These are phyloP conservation scores for Chrysanthemum makinoi DNA, from an alignment of 129 eudicot genomes.

Conservation along the genomic window DNA sequence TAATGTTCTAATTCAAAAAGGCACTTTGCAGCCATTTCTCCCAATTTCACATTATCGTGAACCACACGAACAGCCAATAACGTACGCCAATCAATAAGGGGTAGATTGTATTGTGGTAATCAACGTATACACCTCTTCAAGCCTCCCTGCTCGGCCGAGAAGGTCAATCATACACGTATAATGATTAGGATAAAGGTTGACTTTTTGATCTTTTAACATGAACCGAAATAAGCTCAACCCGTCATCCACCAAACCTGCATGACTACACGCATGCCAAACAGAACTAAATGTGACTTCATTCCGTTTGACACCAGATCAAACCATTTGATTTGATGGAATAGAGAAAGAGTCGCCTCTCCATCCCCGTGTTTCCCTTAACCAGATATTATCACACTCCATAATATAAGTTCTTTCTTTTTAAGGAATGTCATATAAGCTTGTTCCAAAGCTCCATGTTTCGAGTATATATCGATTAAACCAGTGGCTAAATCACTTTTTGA, in stretches of 20 bases:
- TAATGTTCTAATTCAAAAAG: conserved; percentile 68
- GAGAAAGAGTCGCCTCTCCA: conserved; percentile 47
- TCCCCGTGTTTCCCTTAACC: conserved; percentile 75
- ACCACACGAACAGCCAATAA: too few relatives aligned
- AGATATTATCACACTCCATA: conserved; percentile 78
- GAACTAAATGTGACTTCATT: conserved; percentile 80
- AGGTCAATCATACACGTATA: conserved; percentile 83
- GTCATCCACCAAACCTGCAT: too few relatives aligned
- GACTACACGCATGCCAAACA: conserved; percentile 30
- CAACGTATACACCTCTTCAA: conserved; percentile 54
- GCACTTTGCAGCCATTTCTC: conserved; percentile 70
- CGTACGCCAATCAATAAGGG: conserved; percentile 14
- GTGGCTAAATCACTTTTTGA: too few relatives aligned
- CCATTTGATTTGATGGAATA: conserved; percentile 47
- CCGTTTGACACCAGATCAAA: conserved; percentile 59
- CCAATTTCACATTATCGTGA: conserved; percentile 31
- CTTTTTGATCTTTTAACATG: conserved; percentile 39
- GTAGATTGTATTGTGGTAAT: conserved; percentile 48
- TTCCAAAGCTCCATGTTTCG: conserved; percentile 58
- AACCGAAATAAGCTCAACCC: not conserved
- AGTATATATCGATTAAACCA: conserved; percentile 63
- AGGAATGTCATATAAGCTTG: conserved; percentile 49
- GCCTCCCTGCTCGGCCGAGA: conserved; percentile 68
- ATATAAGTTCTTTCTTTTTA: conserved; percentile 43
- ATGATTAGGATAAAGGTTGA: conserved; percentile 40